phyloP scores from a whole-genome alignment of 371 early-diverging fungal genomes.

The Syncephalastrum monosporum region DNA sequence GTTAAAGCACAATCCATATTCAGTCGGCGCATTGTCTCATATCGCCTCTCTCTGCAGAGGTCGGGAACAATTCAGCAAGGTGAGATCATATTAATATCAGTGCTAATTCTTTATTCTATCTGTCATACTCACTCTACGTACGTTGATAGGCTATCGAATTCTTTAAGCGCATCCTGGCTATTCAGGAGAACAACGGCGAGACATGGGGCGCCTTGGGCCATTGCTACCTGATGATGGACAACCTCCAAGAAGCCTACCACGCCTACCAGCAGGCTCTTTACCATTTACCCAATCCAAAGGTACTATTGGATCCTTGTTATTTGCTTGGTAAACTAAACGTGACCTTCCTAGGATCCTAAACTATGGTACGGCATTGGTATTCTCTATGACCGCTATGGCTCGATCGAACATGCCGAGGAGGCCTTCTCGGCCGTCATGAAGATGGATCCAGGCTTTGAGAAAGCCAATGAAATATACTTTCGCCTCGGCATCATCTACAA shows the following conservation, averaged over 20 bases:
- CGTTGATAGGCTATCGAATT: not conserved
- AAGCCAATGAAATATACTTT: conserved; percentile 97
- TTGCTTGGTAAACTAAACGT: too few species aligned
- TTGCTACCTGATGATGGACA: too few species aligned
- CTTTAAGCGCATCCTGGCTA: too few species aligned
- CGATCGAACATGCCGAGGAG: conserved; percentile 95
- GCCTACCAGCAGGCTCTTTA: too few species aligned
- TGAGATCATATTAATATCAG: not conserved
- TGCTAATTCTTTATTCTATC: too few species aligned
- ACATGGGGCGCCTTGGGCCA: too few species aligned
- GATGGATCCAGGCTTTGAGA: conserved; percentile 90
- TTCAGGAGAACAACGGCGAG: too few species aligned
- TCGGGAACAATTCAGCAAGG: conserved; percentile 53
- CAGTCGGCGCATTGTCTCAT: conserved; percentile 70
- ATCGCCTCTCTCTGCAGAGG: conserved; percentile 69
- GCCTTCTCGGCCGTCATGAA: conserved; percentile 91
- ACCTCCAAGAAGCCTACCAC: too few species aligned
- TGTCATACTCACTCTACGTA: not conserved
- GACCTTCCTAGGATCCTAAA: conserved; percentile 77
- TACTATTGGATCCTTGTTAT: too few species aligned
- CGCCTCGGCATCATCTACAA: conserved; percentile 97
- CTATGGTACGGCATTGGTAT: conserved; percentile 99
- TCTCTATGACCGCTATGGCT: conserved; percentile 95
- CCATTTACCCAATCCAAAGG: too few species aligned
- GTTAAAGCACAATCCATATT: conserved; percentile 87